phyloP scores from a whole-genome alignment of 2,329 filamentous ascomycete species.

The Achaetomium macrosporum region DNA sequence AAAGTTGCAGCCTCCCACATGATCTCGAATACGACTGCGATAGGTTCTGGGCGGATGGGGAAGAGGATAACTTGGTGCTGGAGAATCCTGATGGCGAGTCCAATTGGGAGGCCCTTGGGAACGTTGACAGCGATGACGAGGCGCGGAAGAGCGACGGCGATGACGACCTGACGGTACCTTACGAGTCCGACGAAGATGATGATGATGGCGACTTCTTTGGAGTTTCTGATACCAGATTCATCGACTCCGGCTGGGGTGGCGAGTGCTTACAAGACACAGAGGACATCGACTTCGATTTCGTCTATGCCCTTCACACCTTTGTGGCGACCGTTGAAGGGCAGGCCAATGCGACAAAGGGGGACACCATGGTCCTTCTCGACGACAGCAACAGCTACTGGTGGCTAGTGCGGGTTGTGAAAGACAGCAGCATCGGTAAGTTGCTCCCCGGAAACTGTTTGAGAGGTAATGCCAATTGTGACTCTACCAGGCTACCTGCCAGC shows the following conservation, averaged over 20 bases:
- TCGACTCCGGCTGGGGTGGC: slow-evolving; percentile 68
- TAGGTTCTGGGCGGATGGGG: neutral
- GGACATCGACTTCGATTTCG: slow-evolving; percentile 99
- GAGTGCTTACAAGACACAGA: slow-evolving; percentile 90
- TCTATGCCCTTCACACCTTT: slow-evolving; percentile 96
- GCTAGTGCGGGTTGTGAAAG: slow-evolving; percentile 94
- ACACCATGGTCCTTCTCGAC: slow-evolving; percentile 96
- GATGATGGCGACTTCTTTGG: slow-evolving; percentile 59
- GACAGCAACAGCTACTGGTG: slow-evolving; percentile 99
- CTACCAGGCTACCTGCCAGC: slow-evolving; percentile 81
- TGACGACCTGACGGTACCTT: slow-evolving; percentile 37
- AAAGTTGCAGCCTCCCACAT: neutral
- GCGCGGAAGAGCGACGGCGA: slow-evolving; percentile 15
- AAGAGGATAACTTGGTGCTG: neutral
- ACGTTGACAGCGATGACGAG: neutral
- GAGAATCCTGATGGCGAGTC: neutral
- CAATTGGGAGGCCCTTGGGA: neutral
- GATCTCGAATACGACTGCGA: neutral
- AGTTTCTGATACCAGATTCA: slow-evolving; percentile 52
- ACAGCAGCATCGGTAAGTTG: slow-evolving; percentile 75
- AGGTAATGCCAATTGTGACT: slow-evolving; percentile 23
- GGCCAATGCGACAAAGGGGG: slow-evolving; percentile 95
- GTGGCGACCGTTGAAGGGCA: slow-evolving; percentile 97
- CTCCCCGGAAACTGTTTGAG: neutral
- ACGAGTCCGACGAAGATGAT: slow-evolving; percentile 43